Base-by-base conservation (phyloP, 2,329 filamentous ascomycete species). In the Diaporthe velutina region DNA sequence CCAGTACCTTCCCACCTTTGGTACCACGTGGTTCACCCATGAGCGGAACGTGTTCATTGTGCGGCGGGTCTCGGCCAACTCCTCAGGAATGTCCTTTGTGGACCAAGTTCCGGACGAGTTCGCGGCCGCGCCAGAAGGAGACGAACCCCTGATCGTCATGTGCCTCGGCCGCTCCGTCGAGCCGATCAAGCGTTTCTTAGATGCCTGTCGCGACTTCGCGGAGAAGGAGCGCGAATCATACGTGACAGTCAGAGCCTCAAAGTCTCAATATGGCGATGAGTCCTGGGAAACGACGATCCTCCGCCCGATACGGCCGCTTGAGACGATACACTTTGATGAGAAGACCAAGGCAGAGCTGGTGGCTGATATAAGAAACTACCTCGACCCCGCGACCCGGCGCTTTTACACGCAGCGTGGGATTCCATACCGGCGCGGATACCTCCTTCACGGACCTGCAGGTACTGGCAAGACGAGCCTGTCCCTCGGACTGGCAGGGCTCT, bases 391-490 rank as follows among this genome's bases (percentile, higher is more conserved):
- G 2, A 83, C 83, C 2, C 80, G 90, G 19, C 89, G 88, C 30
- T 95, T 93, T 89, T 95, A 95, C 81, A 87, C 92, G 40, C 89
- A 93, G 74, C 90, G 93, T 33, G 93, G 93, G 33, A 94, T 95
- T 74, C 93, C 93, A 0, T 95, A 95, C 79, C 88, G 93, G 15
- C 86, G 93, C 70, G 93, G 93, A 13, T 95, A 94, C 79, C 87
- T 95, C 7, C 86, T 95, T 0, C 90, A 95, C 78, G 93, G 93
- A 0, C 93, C 93, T 2, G 93, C 93, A 0, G 93, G 93, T 0
- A 94, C 92, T 0, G 93, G 93, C 52, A 95, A 95, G 82, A 94
- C 91, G 72, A 94, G 92, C 0, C 93, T 95, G 77, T 94, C 94
- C 48, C 91, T 94, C 78, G 93, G 93, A 1, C 84, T 95, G 10